phyloP scores from a whole-genome alignment of 768 basidiomycete genomes.

The Chiua virens region DNA sequence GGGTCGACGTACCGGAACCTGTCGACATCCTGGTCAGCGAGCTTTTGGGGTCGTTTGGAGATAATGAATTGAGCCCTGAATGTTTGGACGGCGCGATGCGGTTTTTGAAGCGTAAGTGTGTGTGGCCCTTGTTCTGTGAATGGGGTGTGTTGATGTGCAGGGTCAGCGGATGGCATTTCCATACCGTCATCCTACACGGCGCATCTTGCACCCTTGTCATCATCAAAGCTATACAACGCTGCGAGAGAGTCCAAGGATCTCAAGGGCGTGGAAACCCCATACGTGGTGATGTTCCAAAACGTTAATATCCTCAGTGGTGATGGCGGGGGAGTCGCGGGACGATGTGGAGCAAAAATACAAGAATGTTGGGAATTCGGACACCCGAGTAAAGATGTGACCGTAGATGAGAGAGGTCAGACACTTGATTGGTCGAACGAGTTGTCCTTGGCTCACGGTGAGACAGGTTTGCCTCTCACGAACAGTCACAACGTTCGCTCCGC shows the following conservation, averaged over 20 bases:
- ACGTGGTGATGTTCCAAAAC: slow-evolving; percentile 98
- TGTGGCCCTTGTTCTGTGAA: background rate
- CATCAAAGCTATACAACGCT: slow-evolving; percentile 88
- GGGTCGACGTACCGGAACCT: slow-evolving; percentile 75
- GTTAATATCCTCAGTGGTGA: slow-evolving; percentile 86
- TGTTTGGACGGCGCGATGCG: slow-evolving; percentile 95
- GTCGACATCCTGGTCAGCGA: slow-evolving; percentile 96
- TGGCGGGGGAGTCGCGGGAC: slow-evolving; percentile 56
- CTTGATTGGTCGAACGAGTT: background rate
- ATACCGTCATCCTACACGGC: slow-evolving; percentile 97
- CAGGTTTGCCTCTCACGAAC: slow-evolving; percentile 91
- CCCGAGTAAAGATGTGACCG: slow-evolving; percentile 75
- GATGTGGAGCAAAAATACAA: slow-evolving; percentile 83
- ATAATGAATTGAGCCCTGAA: slow-evolving; percentile 97
- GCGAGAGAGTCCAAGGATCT: slow-evolving; percentile 64
- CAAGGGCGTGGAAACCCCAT: slow-evolving; percentile 89
- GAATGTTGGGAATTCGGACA: slow-evolving; percentile 99
- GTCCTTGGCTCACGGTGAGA: slow-evolving; percentile 9
- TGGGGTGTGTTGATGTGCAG: slow-evolving; percentile 9
- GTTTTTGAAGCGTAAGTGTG: slow-evolving; percentile 75
- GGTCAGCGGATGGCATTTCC: slow-evolving; percentile 84
- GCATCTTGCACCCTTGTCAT: slow-evolving; percentile 90
- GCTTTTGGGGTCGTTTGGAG: slow-evolving; percentile 94
- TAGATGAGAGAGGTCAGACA: slow-evolving; percentile 65
- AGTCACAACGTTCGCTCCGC: slow-evolving; percentile 92